phyloP scores from a whole-genome alignment of 257 asterid genomes.

The Paraleonurus japonicus region DNA sequence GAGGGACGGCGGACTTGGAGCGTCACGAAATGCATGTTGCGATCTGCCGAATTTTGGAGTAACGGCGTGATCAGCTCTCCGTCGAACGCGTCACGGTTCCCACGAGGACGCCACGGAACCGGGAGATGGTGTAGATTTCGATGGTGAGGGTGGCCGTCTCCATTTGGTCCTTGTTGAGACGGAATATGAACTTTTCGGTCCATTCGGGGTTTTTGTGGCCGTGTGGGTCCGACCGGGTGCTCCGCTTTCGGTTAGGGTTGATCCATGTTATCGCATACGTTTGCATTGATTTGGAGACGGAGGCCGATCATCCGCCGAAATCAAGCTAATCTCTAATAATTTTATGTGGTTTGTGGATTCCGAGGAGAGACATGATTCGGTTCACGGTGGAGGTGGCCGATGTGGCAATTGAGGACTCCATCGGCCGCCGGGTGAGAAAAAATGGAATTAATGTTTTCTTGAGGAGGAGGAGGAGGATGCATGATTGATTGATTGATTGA shows the following conservation, averaged over 20 bases:
- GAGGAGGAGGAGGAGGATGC: no score
- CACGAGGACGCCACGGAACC: constrained; percentile 63
- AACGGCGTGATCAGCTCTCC: constrained; percentile 39
- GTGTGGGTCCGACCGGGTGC: constrained; percentile 45
- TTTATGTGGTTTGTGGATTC: constrained; percentile 17
- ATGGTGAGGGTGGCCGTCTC: constrained; percentile 43
- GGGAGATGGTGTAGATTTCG: constrained; percentile 59
- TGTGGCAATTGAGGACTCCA: constrained; percentile 37
- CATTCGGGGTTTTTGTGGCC: constrained; percentile 61
- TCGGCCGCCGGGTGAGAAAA: constrained; percentile 26
- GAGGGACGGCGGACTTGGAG: constrained; percentile 65
- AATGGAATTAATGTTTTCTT: not conserved
- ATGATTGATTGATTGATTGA: no score
- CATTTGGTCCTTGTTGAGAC: constrained; percentile 37
- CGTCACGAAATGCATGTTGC: constrained; percentile 46
- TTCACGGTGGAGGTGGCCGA: constrained; percentile 42
- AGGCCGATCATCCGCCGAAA: constrained; percentile 64
- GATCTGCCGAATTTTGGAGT: not conserved
- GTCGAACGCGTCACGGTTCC: constrained; percentile 48
- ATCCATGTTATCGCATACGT: constrained; percentile 64
- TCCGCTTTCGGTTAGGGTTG: constrained; percentile 42
- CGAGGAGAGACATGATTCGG: constrained; percentile 40
- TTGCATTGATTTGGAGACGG: constrained; percentile 56
- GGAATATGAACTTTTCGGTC: constrained; percentile 63
- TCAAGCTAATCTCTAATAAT: constrained; percentile 53